These are phyloP conservation scores for Mycosphaerelloides madeirae DNA, from an alignment of 2,329 filamentous ascomycete species.

Conservation along the genomic window DNA sequence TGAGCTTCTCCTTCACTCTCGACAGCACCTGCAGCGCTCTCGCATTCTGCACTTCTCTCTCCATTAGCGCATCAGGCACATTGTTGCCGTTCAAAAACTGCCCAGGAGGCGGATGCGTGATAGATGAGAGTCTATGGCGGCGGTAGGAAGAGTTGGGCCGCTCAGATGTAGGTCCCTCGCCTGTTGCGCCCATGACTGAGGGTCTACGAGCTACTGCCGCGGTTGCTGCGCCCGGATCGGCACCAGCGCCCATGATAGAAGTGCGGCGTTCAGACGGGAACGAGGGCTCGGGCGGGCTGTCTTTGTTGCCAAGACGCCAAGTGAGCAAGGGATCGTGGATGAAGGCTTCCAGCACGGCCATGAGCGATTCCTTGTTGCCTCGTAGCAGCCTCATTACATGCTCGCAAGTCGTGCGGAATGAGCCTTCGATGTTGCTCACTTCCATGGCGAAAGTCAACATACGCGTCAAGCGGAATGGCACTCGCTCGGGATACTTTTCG, in stretches of 20 bases:
- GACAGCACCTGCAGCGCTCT: slow-evolving; percentile 86
- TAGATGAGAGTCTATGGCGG: slow-evolving; percentile 24
- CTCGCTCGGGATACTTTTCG: slow-evolving; percentile 95
- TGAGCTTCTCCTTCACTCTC: slow-evolving; percentile 91
- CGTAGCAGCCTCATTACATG: slow-evolving; percentile 95
- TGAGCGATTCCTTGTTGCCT: slow-evolving; percentile 96
- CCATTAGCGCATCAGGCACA: slow-evolving; percentile 29
- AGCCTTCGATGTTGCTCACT: slow-evolving; percentile 98
- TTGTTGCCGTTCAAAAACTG: slow-evolving; percentile 26
- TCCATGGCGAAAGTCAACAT: slow-evolving; percentile 99
- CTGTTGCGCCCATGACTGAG: slow-evolving; percentile 30
- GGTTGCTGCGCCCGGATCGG: slow-evolving; percentile 5
- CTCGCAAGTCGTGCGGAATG: slow-evolving; percentile 96
- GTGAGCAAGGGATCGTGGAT: slow-evolving; percentile 99
- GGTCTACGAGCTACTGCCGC: slow-evolving; percentile 25
- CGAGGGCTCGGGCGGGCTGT: slow-evolving; percentile 56
- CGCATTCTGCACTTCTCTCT: slow-evolving; percentile 81
- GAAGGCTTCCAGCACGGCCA: slow-evolving; percentile 98
- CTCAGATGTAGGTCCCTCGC: slow-evolving; percentile 19
- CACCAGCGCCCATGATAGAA: slow-evolving; percentile 51
- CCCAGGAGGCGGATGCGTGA: slow-evolving; percentile 12
- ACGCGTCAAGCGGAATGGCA: slow-evolving; percentile 93
- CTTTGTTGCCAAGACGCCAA: slow-evolving; percentile 73
- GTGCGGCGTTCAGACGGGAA: slow-evolving; percentile 58
- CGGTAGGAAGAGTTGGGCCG: slow-evolving; percentile 28